phyloP scores from a whole-genome alignment of 371 early-diverging fungal genomes.

The Rhizoclosmatium hyalinum region DNA sequence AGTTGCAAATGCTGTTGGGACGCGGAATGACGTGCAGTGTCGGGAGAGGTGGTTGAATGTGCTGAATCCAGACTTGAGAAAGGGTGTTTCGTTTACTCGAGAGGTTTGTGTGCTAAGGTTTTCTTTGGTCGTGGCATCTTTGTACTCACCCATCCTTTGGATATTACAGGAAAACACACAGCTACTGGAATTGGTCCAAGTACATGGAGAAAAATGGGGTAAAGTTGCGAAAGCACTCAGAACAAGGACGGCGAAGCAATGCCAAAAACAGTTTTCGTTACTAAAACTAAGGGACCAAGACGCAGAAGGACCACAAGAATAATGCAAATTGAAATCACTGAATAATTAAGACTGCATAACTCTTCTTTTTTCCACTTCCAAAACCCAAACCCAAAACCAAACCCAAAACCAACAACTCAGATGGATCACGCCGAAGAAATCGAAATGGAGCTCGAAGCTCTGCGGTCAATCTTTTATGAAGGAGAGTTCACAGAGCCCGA shows the following conservation, averaged over 20 bases:
- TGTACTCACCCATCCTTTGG: neutral
- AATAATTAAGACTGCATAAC: neutral
- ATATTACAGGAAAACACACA: neutral
- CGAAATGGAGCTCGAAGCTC: constrained; percentile 85
- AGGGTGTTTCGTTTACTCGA: constrained; percentile 63
- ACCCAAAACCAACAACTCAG: neutral
- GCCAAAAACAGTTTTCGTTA: constrained; percentile 6
- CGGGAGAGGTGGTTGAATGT: constrained; percentile 84
- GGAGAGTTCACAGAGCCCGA: constrained; percentile 70
- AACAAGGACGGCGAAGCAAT: constrained; percentile 16
- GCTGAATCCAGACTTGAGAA: constrained; percentile 68
- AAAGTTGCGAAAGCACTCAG: constrained; percentile 2
- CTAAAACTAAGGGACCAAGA: neutral
- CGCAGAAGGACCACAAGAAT: no score
- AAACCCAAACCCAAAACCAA: neutral
- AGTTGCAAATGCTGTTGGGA: constrained; percentile 72
- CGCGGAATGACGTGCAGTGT: constrained; percentile 87
- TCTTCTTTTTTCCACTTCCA: neutral
- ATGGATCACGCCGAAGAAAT: constrained; percentile 49
- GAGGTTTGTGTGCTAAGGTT: constrained; percentile 34
- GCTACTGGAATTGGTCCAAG: neutral
- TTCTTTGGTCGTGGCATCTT: neutral
- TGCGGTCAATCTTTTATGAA: constrained; percentile 90
- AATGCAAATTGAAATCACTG: no score
- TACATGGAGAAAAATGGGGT: constrained; percentile 19